These are phyloP conservation scores for Nannochloropsis gaditana DNA, from an alignment of 108 stramenopile genomes.

Conservation along the genomic window DNA sequence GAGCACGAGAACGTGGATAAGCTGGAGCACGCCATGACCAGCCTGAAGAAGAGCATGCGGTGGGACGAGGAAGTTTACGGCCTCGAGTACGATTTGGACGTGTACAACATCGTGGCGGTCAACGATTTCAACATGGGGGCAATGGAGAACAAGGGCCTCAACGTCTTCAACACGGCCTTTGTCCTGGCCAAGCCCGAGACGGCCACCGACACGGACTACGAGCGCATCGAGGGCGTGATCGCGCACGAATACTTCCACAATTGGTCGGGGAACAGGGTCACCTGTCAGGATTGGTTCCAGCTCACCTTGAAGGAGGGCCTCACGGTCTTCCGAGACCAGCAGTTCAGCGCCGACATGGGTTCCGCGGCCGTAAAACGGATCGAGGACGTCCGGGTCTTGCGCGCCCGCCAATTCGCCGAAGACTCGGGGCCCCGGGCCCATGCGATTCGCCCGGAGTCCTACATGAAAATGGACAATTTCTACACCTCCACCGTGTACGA, in stretches of 20 bases:
- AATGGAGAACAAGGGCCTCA: conserved; percentile 92
- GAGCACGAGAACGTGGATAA: conserved; percentile 77
- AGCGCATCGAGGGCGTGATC: conserved; percentile 82
- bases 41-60: conserved; percentile 75
- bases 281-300: conserved; percentile 96
- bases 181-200: conserved; percentile 79
- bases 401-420: conserved; percentile 71
- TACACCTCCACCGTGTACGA: conserved; percentile 79
- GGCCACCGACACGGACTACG: conserved; percentile 87
- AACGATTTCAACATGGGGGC: conserved; percentile 87
- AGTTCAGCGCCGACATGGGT: conserved; percentile 73
- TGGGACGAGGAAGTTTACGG: conserved; percentile 92
- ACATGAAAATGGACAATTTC: conserved; percentile 92
- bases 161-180: conserved; percentile 93
- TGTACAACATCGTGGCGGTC: conserved; percentile 89
- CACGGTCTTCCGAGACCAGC: conserved; percentile 92
- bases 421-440: conserved; percentile 82
- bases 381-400: conserved; percentile 69
- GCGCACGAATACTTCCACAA: conserved; percentile 98
- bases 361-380: conserved; percentile 86
- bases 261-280: conserved; percentile 90
- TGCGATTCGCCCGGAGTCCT: conserved; percentile 88
- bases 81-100: conserved; percentile 86
- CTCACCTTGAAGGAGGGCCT: conserved; percentile 96
- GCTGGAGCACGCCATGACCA: conserved; percentile 76